A percentile compares a stretch with the other conserved stretches of the same genome.
These are phyloP conservation scores for Suillus hirtellus DNA, from an alignment of 768 basidiomycete species.

Conservation along the genomic window DNA sequence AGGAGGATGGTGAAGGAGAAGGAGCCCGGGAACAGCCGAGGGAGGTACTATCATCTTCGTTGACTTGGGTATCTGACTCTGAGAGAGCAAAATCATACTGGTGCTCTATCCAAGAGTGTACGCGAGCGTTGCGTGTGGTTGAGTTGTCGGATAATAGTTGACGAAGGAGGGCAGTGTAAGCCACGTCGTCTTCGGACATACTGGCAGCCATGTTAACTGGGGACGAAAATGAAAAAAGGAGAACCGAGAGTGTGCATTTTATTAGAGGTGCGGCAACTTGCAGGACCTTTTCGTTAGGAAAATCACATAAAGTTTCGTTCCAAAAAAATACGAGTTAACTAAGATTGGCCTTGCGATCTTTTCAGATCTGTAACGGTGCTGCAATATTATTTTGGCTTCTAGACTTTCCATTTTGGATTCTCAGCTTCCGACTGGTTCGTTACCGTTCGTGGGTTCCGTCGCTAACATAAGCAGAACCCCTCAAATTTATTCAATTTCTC, in stretches of 20 bases:
- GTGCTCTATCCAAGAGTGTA: slow-evolving; percentile 37
- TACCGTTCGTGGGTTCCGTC: slow-evolving; percentile 9
- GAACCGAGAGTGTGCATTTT: slow-evolving; percentile 19
- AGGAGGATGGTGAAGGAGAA: slow-evolving; percentile 34
- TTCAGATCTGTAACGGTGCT: slow-evolving; percentile 1
- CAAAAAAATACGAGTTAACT: slow-evolving; percentile 14
- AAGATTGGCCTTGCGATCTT: slow-evolving; percentile 13
- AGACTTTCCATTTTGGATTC: slow-evolving; percentile 7
- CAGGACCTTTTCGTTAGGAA: slow-evolving; percentile 8
- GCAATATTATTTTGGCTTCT: slow-evolving; percentile 1
- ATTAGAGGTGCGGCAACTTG: slow-evolving; percentile 14
- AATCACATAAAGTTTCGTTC: slow-evolving; percentile 21
- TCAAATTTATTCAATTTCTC: slow-evolving; percentile 9
- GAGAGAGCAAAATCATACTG: slow-evolving; percentile 37
- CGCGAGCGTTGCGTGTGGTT: slow-evolving; percentile 26
- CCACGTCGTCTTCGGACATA: slow-evolving; percentile 34
- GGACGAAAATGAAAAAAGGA: slow-evolving; percentile 7
- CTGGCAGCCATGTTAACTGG: slow-evolving; percentile 5
- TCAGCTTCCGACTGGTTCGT: slow-evolving; percentile 11
- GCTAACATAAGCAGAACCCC: slow-evolving; percentile 20
- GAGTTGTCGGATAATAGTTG: slow-evolving; percentile 30
- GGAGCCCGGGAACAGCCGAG: slow-evolving; percentile 12
- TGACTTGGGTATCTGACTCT: slow-evolving; percentile 19
- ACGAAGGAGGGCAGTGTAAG: slow-evolving; percentile 29
- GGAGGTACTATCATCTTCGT: background rate